phyloP scores from a whole-genome alignment of 371 early-diverging fungal species.

The Phascolomyces articulosus region DNA sequence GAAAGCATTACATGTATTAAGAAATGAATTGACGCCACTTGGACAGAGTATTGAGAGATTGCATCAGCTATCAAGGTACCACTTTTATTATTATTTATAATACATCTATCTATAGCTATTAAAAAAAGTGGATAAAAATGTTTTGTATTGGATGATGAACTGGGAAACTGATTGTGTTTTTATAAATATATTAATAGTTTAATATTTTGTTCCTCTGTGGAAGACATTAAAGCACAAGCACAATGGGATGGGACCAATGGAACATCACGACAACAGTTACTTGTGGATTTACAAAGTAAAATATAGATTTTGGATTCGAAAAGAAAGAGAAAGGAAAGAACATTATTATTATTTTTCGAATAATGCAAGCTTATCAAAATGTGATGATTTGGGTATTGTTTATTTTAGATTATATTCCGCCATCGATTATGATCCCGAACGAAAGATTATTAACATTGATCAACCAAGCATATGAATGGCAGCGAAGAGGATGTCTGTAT shows the following conservation, averaged over 20 bases:
- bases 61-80: slow-evolving; percentile 44
- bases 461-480: slow-evolving; percentile 80
- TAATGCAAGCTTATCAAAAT: neutral
- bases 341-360: too few relatives aligned
- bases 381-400: neutral
- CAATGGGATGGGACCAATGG: slow-evolving; percentile 83
- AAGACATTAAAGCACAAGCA: slow-evolving; percentile 65
- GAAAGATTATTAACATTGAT: slow-evolving; percentile 79
- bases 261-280: slow-evolving; percentile 66
- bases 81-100: too few relatives aligned
- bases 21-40: slow-evolving; percentile 76
- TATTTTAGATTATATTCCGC: slow-evolving; percentile 68
- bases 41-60: slow-evolving; percentile 61
- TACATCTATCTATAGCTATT: too few relatives aligned
- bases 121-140: too few relatives aligned
- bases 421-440: slow-evolving; percentile 87
- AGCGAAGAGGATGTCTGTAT: slow-evolving; percentile 80
- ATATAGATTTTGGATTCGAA: too few relatives aligned
- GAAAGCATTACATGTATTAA: slow-evolving; percentile 70
- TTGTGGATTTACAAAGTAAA: slow-evolving; percentile 71
- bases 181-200: slow-evolving; percentile 32
- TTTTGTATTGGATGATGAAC: neutral
- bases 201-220: slow-evolving; percentile 66
- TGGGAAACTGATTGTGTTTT: neutral
- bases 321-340: too few relatives aligned